phyloP scores from a whole-genome alignment of 2,329 filamentous ascomycete genomes.

The Aspergillus sp. region DNA sequence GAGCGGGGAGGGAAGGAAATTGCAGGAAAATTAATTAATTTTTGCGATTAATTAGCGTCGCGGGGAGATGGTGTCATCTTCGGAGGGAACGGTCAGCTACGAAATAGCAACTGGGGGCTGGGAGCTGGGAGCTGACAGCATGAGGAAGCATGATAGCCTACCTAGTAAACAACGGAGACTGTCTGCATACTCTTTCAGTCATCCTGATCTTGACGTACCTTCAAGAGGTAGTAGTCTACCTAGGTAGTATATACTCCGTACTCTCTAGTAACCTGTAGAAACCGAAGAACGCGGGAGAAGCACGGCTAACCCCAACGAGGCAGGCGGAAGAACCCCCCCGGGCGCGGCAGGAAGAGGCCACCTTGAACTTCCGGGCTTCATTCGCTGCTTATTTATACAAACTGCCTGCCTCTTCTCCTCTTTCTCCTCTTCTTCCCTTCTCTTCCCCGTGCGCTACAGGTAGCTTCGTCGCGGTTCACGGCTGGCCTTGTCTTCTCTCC shows the following conservation, averaged over 20 bases:
- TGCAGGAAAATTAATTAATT: neutral
- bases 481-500: slow-evolving; percentile 3
- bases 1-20: neutral
- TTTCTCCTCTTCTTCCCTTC: slow-evolving; percentile 13
- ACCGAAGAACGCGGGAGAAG: neutral
- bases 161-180: too few species aligned
- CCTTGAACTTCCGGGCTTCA: slow-evolving; percentile 40
- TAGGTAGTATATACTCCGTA: too few species aligned
- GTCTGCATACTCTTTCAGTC: too few species aligned
- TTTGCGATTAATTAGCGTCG: neutral
- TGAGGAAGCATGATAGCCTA: too few species aligned
- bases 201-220: too few species aligned
- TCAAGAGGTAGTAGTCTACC: too few species aligned
- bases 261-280: too few species aligned
- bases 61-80: neutral
- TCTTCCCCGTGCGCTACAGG: slow-evolving; percentile 6
- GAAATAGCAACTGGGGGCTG: too few species aligned
- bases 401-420: slow-evolving; percentile 20
- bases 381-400: slow-evolving; percentile 32
- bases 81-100: too few species aligned
- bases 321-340: slow-evolving; percentile 2
- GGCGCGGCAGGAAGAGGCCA: slow-evolving; percentile 41
- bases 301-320: slow-evolving; percentile 18
- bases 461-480: slow-evolving; percentile 9
- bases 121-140: too few species aligned